These are phyloP conservation scores for Amphichorda felina DNA, from an alignment of 2,329 filamentous ascomycete species.

Conservation along the genomic window DNA sequence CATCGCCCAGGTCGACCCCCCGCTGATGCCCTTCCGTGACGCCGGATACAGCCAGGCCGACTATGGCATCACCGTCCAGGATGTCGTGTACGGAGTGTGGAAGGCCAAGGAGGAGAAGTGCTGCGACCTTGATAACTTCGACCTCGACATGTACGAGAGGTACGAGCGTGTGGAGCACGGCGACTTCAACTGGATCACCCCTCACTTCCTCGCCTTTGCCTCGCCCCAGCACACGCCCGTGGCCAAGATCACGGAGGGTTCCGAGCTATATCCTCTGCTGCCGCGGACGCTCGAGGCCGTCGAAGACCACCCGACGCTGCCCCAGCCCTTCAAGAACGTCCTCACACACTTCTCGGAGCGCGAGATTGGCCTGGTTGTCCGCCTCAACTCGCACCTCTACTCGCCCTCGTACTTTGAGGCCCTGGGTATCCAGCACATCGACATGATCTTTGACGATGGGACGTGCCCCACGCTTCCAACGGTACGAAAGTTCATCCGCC, in stretches of 20 bases:
- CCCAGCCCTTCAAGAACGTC: slow-evolving; percentile 90
- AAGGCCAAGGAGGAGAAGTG: slow-evolving; percentile 94
- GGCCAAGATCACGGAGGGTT: slow-evolving; percentile 57
- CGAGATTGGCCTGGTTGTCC: slow-evolving; percentile 86
- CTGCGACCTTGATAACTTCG: slow-evolving; percentile 86
- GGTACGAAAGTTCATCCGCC: slow-evolving; percentile 89
- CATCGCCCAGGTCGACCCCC: slow-evolving; percentile 92
- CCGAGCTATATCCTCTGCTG: slow-evolving; percentile 61
- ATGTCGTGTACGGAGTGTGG: slow-evolving; percentile 97
- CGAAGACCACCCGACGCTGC: slow-evolving; percentile 56
- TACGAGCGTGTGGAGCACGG: slow-evolving; percentile 95
- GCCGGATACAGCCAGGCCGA: slow-evolving; percentile 98
- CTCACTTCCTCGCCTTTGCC: slow-evolving; percentile 89
- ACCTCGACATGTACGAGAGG: slow-evolving; percentile 91
- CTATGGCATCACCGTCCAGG: slow-evolving; percentile 89
- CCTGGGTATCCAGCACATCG: slow-evolving; percentile 85
- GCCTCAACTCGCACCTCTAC: slow-evolving; percentile 91
- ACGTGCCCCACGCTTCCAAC: slow-evolving; percentile 82
- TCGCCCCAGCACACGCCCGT: slow-evolving; percentile 79
- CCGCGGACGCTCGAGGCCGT: slow-evolving; percentile 68
- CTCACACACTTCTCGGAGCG: slow-evolving; percentile 77
- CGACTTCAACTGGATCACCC: slow-evolving; percentile 99
- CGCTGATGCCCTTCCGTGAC: slow-evolving; percentile 97
- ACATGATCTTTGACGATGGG: slow-evolving; percentile 99
- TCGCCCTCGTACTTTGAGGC: slow-evolving; percentile 95